These are phyloP conservation scores for Fusarium guadeloupense DNA, from an alignment of 2,329 filamentous ascomycete species.

Conservation along the genomic window DNA sequence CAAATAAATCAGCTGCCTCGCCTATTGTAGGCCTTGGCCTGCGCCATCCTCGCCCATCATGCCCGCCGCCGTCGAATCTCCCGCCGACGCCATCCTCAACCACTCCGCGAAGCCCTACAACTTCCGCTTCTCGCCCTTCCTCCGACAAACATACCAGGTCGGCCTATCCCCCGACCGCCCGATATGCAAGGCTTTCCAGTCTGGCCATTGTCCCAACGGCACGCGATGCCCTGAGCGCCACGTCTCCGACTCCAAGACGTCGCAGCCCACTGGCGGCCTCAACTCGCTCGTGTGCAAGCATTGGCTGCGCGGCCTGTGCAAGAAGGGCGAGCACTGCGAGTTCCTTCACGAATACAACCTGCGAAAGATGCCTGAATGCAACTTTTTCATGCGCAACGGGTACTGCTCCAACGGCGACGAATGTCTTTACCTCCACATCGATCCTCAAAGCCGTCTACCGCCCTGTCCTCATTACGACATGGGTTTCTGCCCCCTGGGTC, in stretches of 20 bases:
- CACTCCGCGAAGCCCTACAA: conserved; percentile 67
- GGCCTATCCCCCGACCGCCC: conserved; percentile 81
- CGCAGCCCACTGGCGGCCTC: conserved; percentile 62
- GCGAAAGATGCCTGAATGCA: conserved; percentile 97
- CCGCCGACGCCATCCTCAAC: conserved; percentile 61
- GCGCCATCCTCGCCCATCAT: conserved; percentile 35
- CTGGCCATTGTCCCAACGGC: conserved; percentile 87
- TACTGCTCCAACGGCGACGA: conserved; percentile 98
- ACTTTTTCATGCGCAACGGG: conserved; percentile 91
- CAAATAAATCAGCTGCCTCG: background rate
- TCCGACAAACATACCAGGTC: conserved; percentile 84
- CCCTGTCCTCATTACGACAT: conserved; percentile 92
- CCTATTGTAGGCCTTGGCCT: conserved; percentile 15
- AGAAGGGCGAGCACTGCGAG: conserved; percentile 96
- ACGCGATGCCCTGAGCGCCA: conserved; percentile 88
- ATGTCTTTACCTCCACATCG: conserved; percentile 91
- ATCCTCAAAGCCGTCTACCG: conserved; percentile 79
- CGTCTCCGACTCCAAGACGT: conserved; percentile 53
- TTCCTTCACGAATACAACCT: conserved; percentile 99
- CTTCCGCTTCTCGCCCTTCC: conserved; percentile 88
- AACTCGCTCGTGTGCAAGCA: conserved; percentile 97
- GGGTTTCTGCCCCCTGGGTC: conserved; percentile 93
- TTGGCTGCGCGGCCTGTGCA: conserved; percentile 96
- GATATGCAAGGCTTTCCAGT: conserved; percentile 84
- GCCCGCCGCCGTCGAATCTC: conserved; percentile 45